Evolutionary conservation across 169 alveolate genomes (phyloP).

Genomic region (Prorocentrum cordatum): DNA sequence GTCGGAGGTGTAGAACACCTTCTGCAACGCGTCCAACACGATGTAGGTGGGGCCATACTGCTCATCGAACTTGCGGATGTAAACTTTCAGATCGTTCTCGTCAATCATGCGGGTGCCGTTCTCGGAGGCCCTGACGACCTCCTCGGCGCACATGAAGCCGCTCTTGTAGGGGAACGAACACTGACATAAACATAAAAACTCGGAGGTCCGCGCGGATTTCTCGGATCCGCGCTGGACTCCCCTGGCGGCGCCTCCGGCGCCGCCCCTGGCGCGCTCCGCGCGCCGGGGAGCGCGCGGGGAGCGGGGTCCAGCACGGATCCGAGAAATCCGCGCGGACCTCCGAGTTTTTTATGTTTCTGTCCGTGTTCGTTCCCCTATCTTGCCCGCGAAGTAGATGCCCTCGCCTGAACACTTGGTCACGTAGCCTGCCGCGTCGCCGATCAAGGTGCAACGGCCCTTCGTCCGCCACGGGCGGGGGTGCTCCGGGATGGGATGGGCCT

Average conservation of each 20-base stretch:
- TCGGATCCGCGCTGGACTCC: no score
- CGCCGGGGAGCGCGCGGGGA: no score
- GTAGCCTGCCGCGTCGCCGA: constrained; percentile 62
- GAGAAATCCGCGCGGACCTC: no score
- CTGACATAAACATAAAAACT: no score
- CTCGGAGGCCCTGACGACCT: constrained; percentile 39
- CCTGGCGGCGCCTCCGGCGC: no score
- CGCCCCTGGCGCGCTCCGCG: no score
- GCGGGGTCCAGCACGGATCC: no score
- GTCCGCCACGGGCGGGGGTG: constrained; percentile 64
- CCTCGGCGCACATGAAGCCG: constrained; percentile 54
- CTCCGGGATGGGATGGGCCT: constrained; percentile 72
- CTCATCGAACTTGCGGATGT: constrained; percentile 39
- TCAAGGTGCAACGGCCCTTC: constrained; percentile 31
- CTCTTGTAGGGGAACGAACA: no score
- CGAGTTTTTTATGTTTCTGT: no score
- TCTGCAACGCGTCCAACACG: constrained; percentile 45
- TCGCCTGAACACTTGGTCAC: constrained; percentile 71
- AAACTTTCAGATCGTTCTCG: constrained; percentile 22
- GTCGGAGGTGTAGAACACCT: constrained; percentile 63
- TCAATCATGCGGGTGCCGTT: constrained; percentile 34
- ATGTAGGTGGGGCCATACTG: constrained; percentile 67
- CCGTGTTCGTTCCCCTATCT: background rate
- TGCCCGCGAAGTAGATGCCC: constrained; percentile 71
- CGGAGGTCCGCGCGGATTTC: no score